phyloP scores from a whole-genome alignment of 352 stramenopile species.

The Globisporangium solare region DNA sequence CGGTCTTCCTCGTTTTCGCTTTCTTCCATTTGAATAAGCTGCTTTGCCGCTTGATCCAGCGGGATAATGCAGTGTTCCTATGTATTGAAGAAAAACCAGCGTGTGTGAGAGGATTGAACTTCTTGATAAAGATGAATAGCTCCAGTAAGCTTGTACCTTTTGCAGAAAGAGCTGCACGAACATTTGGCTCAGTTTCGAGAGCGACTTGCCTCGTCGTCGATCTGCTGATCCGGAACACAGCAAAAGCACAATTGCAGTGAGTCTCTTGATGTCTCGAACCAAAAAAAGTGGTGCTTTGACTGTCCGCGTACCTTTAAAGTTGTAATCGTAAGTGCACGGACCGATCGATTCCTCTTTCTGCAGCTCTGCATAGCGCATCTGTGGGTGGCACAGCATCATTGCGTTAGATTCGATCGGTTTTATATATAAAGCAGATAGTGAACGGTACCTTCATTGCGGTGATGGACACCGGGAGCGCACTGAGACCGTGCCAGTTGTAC shows the following conservation, averaged over 20 bases:
- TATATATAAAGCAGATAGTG: not conserved
- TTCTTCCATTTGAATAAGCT: slow-evolving; percentile 89
- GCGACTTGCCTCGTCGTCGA: slow-evolving; percentile 73
- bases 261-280: not conserved
- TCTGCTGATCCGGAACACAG: slow-evolving; percentile 24
- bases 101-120: not conserved
- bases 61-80: slow-evolving; percentile 89
- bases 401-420: not conserved
- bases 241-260: no score
- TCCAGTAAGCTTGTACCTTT: slow-evolving; percentile 32
- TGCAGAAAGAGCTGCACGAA: slow-evolving; percentile 95
- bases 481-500: slow-evolving; percentile 89
- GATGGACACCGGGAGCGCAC: slow-evolving; percentile 59
- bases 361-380: slow-evolving; percentile 45
- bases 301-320: slow-evolving; percentile 44
- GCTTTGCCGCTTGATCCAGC: slow-evolving; percentile 91
- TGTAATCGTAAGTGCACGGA: slow-evolving; percentile 37
- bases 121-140: not conserved
- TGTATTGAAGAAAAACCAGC: not conserved
- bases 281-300: not conserved
- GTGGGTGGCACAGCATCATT: no score
- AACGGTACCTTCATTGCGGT: slow-evolving; percentile 61
- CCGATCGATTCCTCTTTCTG: slow-evolving; percentile 21
- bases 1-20: slow-evolving; percentile 69
- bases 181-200: slow-evolving; percentile 92